These are phyloP conservation scores for Caloboletus firmus DNA, from an alignment of 1,284 basidiomycete genomes.

Conservation along the genomic window DNA sequence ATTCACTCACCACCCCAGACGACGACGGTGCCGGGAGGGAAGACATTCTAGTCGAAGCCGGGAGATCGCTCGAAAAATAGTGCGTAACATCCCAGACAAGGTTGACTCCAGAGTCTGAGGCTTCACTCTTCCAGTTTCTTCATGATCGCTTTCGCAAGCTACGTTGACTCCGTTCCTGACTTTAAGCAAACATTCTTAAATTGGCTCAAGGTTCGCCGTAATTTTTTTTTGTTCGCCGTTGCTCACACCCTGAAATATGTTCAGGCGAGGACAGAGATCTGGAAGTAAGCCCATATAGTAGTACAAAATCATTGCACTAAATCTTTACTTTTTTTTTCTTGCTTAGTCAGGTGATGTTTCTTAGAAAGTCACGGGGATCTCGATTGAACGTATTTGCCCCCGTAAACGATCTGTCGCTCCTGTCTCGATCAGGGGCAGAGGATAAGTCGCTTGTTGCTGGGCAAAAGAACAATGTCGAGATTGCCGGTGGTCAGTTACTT, in stretches of 20 bases:
- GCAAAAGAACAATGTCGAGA: conserved; percentile 72
- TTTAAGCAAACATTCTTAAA: conserved; percentile 78
- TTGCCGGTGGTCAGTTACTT: conserved; percentile 81
- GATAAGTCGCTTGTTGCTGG: conserved; percentile 58
- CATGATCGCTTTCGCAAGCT: conserved; percentile 92
- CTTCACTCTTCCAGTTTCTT: conserved; percentile 69
- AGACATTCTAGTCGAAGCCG: conserved; percentile 59
- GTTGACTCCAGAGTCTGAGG: conserved; percentile 5
- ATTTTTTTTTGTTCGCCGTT: not conserved
- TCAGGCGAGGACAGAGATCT: conserved; percentile 85
- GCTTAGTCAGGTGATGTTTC: conserved; percentile 77
- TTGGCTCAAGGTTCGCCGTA: conserved; percentile 75
- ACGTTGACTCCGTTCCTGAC: conserved; percentile 72
- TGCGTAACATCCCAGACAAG: conserved; percentile 34
- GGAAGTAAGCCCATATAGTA: conserved; percentile 71
- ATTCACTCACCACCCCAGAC: conserved; percentile 78
- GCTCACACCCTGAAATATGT: not conserved
- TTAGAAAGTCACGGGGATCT: conserved; percentile 77
- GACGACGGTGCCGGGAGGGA: conserved; percentile 58
- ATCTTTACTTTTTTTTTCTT: conserved; percentile 2
- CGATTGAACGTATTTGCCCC: conserved; percentile 87
- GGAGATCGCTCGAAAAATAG: conserved; percentile 81
- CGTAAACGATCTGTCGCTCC: conserved; percentile 78
- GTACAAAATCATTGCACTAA: not conserved
- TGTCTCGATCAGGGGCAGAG: conserved; percentile 66